phyloP scores from a whole-genome alignment of 1,139 yeast genomes.

The Ogataea hybrid region DNA sequence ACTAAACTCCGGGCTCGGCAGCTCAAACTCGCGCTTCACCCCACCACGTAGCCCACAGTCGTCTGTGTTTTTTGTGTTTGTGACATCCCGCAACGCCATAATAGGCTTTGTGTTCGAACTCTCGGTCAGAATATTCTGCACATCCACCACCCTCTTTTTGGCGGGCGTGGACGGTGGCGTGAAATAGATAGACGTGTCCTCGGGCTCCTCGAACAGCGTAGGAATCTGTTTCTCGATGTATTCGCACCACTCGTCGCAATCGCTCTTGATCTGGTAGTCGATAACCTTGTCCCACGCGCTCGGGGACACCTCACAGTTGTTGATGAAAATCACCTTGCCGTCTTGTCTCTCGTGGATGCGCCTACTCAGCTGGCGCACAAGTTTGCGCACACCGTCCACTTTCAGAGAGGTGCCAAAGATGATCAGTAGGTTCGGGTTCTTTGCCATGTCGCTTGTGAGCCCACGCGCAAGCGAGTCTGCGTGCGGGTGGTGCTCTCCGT shows the following conservation, averaged over 20 bases:
- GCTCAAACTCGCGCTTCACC: background rate
- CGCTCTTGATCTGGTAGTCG: conserved; percentile 73
- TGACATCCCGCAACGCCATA: conserved; percentile 3
- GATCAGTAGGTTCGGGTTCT: conserved; percentile 60
- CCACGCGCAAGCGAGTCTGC: conserved; percentile 64
- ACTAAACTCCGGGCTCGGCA: conserved; percentile 13
- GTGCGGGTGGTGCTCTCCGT: conserved; percentile 79
- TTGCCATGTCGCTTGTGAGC: conserved; percentile 50
- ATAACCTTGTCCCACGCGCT: conserved; percentile 55
- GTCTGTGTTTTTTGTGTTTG: background rate
- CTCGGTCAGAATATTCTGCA: conserved; percentile 1
- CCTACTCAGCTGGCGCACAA: conserved; percentile 59
- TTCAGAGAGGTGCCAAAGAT: conserved; percentile 77
- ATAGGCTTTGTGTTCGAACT: background rate
- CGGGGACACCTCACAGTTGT: conserved; percentile 48
- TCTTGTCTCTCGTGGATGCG: conserved; percentile 54
- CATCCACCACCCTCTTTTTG: conserved; percentile 10
- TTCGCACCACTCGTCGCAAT: conserved; percentile 79
- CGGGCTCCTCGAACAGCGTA: conserved; percentile 44
- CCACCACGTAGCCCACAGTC: too few species aligned
- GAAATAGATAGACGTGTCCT: conserved; percentile 16
- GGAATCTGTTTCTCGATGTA: conserved; percentile 53
- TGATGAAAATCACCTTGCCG: conserved; percentile 64
- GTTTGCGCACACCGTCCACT: conserved; percentile 68
- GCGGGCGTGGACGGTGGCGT: conserved; percentile 25